Evolutionary conservation across 768 basidiomycete genomes (phyloP).

Genomic region (Kwoniella dendrophila): DNA sequence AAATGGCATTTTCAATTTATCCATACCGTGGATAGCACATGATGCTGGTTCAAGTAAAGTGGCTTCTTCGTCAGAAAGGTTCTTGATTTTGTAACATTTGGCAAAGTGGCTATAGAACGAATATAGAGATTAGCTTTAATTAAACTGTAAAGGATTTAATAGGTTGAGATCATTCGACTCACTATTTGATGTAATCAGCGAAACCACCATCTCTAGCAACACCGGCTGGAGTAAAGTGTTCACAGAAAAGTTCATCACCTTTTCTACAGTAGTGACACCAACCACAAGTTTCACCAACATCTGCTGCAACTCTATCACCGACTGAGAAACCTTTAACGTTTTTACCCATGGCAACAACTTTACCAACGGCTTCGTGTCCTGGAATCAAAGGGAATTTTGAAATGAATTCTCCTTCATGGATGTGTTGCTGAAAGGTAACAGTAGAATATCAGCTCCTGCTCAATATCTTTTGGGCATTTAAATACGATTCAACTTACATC

Average conservation of each 20-base stretch:
- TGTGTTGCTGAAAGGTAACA: constrained; percentile 57
- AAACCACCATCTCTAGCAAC: constrained; percentile 83
- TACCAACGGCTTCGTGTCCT: constrained; percentile 75
- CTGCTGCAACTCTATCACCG: constrained; percentile 83
- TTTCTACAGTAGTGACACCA: constrained; percentile 85
- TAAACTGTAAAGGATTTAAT: too few species aligned
- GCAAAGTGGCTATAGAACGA: constrained; percentile 62
- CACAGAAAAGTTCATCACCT: constrained; percentile 79
- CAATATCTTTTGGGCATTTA: too few species aligned
- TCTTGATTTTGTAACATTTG: constrained; percentile 84
- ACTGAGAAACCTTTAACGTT: constrained; percentile 73
- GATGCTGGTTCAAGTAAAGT: constrained; percentile 87
- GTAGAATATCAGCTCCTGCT: constrained; percentile 5
- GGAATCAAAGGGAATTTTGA: constrained; percentile 74
- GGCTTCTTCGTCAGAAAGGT: constrained; percentile 82
- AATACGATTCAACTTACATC: too few species aligned
- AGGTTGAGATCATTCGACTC: too few species aligned
- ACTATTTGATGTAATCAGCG: constrained; percentile 86
- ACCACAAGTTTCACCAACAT: constrained; percentile 70
- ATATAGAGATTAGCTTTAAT: background rate
- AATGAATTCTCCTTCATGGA: constrained; percentile 72
- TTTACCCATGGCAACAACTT: constrained; percentile 72
- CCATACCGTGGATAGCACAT: constrained; percentile 88
- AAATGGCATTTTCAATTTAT: constrained; percentile 79
- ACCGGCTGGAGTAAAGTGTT: constrained; percentile 78